Evolutionary conservation across 768 basidiomycete species (phyloP).

Genomic region (Cantharellus cinnabarinus): DNA sequence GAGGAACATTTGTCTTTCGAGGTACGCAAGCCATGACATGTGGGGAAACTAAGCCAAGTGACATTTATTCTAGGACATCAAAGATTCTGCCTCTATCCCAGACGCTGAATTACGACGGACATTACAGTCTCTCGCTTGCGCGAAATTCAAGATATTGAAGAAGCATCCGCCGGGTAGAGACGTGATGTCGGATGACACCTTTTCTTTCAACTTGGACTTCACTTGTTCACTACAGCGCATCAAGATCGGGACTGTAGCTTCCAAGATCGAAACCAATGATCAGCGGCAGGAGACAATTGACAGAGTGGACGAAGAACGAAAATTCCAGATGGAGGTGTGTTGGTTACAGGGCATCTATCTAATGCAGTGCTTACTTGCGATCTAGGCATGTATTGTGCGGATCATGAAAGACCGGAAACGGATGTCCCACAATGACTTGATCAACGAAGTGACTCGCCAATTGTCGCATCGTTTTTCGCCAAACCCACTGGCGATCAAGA

Average conservation of each 20-base stretch:
- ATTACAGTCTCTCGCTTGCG: slow-evolving; percentile 88
- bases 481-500: slow-evolving; percentile 74
- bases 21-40: slow-evolving; percentile 22
- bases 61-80: slow-evolving; percentile 49
- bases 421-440: slow-evolving; percentile 70
- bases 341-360: not conserved
- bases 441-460: slow-evolving; percentile 81
- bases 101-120: slow-evolving; percentile 73
- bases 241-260: slow-evolving; percentile 79
- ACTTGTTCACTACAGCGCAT: slow-evolving; percentile 67
- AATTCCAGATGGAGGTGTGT: slow-evolving; percentile 71
- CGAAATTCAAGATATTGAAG: slow-evolving; percentile 78
- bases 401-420: slow-evolving; percentile 93
- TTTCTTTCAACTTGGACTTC: slow-evolving; percentile 78
- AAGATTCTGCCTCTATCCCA: slow-evolving; percentile 48
- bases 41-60: not conserved
- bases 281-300: slow-evolving; percentile 82
- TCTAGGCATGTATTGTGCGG: slow-evolving; percentile 85
- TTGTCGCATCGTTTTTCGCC: slow-evolving; percentile 71
- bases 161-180: slow-evolving; percentile 83
- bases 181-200: slow-evolving; percentile 50
- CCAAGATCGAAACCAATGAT: slow-evolving; percentile 66
- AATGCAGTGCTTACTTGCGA: not conserved
- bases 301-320: slow-evolving; percentile 80
- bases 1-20: slow-evolving; percentile 57